A percentile compares a stretch with the other conserved stretches of the same genome.
phyloP scores from a whole-genome alignment of 169 alveolate genomes.

The Eimeria praecox region DNA sequence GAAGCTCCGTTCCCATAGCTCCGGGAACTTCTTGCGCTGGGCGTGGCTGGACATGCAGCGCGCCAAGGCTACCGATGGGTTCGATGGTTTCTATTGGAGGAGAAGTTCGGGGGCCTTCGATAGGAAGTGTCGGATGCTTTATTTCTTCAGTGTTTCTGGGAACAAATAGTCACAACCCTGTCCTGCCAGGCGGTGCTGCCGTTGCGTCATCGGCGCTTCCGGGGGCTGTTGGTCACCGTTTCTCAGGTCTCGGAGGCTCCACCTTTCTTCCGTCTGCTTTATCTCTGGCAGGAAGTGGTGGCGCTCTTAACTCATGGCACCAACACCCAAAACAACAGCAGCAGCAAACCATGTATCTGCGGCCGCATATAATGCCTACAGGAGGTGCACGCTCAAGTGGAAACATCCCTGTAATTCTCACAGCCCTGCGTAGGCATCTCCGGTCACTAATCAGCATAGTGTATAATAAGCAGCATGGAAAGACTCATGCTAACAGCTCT shows the following conservation, averaged over 20 bases:
- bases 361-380: background rate
- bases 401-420: slow-evolving; percentile 11
- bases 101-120: background rate
- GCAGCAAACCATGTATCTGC: background rate
- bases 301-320: background rate
- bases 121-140: slow-evolving; percentile 26
- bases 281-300: background rate
- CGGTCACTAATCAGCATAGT: slow-evolving; percentile 49
- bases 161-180: slow-evolving; percentile 4
- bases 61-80: background rate
- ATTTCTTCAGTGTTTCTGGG: slow-evolving; percentile 25
- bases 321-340: slow-evolving; percentile 45
- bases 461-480: slow-evolving; percentile 8
- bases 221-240: slow-evolving; percentile 11
- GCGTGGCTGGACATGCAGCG: background rate
- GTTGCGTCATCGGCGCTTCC: slow-evolving; percentile 38
- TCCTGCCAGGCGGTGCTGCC: slow-evolving; percentile 6
- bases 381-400: background rate
- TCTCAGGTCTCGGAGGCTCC: background rate
- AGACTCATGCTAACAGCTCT: background rate
- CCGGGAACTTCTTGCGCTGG: background rate
- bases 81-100: slow-evolving; percentile 26
- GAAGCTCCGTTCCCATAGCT: background rate
- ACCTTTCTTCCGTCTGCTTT: background rate
- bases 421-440: slow-evolving; percentile 50